Base-by-base conservation (phyloP, 2,329 filamentous ascomycete genomes). In the Ophiocordyceps australis region DNA sequence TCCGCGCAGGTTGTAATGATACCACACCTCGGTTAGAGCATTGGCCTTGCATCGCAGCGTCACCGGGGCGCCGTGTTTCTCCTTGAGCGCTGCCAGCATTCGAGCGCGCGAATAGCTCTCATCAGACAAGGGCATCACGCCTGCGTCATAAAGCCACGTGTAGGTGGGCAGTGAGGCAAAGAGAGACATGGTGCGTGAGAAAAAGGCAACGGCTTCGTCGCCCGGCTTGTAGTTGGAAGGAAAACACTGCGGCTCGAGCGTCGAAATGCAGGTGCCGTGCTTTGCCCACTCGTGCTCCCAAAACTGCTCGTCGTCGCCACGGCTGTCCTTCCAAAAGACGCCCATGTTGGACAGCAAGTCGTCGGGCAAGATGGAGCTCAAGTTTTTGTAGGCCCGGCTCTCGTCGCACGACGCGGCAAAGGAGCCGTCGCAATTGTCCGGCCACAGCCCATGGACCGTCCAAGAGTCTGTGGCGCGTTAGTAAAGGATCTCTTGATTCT, bases 211-310 rank as follows among this genome's bases (percentile, higher is more conserved):
- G 1, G 73, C 70, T 41, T 80, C 76, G 35, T 76, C 58, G 14
- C 63, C 64, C 1, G 62, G 47, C 28, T 57, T 47, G 43, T 78
- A 75, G 38, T 54, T n/a, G 16, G 17, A 43, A 4, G 51, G 48
- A 50, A 80, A 83, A 55, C 77, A 83, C 12, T 50, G 46, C 0
- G 75, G 65, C 24, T 72, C 57, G 8, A 82, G 57, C 0, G 77
- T 82, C 37, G 58, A 69, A 35, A 81, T 66, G 49, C 76, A 81
- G 11, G 58, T 62, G 31, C 76, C 77, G 45, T 82, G 76, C 45
- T 79, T 82, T 35, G 57, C 56, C 72, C 73, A 81, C 47, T 82
- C 76, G 45, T 81, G 74, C 42, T 74, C 55, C 76, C 76, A 82
- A 36, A 82, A 67, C 9, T 49, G 50, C 37, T 74, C 63, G 35